These are phyloP conservation scores for Phytophthora citrophthora DNA, from an alignment of 352 stramenopile genomes.

Conservation along the genomic window DNA sequence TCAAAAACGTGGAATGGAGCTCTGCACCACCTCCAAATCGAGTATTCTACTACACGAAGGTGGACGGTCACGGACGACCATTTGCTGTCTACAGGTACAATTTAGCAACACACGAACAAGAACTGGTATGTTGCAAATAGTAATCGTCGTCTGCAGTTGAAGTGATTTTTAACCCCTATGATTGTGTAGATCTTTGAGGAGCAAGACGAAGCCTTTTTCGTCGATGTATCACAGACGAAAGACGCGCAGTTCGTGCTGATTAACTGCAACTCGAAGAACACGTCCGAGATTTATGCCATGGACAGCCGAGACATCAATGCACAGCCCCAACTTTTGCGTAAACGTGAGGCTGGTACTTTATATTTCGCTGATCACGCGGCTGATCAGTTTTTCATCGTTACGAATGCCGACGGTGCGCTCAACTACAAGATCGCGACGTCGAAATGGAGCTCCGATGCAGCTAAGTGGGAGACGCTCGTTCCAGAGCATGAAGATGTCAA, in stretches of 20 bases:
- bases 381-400: slow-evolving; percentile 81
- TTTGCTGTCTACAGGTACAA: slow-evolving; percentile 74
- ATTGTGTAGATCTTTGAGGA: slow-evolving; percentile 75
- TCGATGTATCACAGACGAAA: slow-evolving; percentile 88
- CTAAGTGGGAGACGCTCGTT: slow-evolving; percentile 55
- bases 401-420: slow-evolving; percentile 67
- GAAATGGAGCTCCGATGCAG: slow-evolving; percentile 12
- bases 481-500: slow-evolving; percentile 71
- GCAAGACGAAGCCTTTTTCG: slow-evolving; percentile 74
- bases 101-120: slow-evolving; percentile 43
- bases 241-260: slow-evolving; percentile 82
- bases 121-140: slow-evolving; percentile 51
- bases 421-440: slow-evolving; percentile 82
- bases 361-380: slow-evolving; percentile 88
- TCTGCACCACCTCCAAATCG: slow-evolving; percentile 11
- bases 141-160: slow-evolving; percentile 15
- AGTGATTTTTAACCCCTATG: background rate
- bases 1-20: slow-evolving; percentile 84
- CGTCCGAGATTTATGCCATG: slow-evolving; percentile 83
- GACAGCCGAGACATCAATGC: slow-evolving; percentile 31
- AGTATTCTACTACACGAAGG: slow-evolving; percentile 78
- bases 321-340: slow-evolving; percentile 51
- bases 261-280: slow-evolving; percentile 89
- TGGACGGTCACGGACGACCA: slow-evolving; percentile 69
- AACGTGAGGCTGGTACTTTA: slow-evolving; percentile 58